phyloP scores from a whole-genome alignment of 495 filamentous ascomycete species.

The Cryomyces antarcticus region DNA sequence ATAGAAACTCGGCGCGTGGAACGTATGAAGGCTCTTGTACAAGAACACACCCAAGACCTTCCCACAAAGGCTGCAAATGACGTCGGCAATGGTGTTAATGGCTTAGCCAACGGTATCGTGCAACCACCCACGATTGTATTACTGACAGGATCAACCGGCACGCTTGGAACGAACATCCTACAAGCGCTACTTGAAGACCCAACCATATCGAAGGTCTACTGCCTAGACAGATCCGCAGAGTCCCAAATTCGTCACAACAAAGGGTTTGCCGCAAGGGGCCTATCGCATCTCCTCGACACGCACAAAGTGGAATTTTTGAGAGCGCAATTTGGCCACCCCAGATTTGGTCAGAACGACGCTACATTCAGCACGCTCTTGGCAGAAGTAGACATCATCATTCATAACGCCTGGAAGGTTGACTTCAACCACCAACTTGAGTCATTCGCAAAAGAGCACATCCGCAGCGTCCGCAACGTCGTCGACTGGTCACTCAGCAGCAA shows the following conservation, averaged over 20 bases:
- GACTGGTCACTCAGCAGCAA: background rate
- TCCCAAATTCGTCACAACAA: too few relatives aligned
- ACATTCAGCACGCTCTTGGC: constrained; percentile 6
- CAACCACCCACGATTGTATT: too few relatives aligned
- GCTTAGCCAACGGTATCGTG: too few relatives aligned
- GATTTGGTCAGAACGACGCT: constrained; percentile 6
- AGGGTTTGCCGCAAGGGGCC: too few relatives aligned
- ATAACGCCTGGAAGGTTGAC: constrained; percentile 27
- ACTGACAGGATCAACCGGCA: too few relatives aligned
- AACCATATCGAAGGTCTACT: too few relatives aligned
- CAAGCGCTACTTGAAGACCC: background rate
- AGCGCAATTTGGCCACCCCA: constrained; percentile 4
- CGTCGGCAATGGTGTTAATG: too few relatives aligned
- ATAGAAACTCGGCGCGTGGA: too few relatives aligned
- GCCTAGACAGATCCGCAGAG: too few relatives aligned
- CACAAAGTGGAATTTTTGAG: background rate
- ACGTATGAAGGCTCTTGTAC: too few relatives aligned
- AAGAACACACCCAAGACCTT: too few relatives aligned
- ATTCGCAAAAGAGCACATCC: constrained; percentile 10
- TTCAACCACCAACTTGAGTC: constrained; percentile 22
- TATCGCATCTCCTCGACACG: too few relatives aligned
- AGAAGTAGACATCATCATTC: constrained; percentile 18
- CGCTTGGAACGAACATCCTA: background rate
- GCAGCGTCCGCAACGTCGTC: background rate
- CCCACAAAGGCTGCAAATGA: background rate